Evolutionary conservation across 257 asterid genomes (phyloP), one percentile per base, ranked within the genome.

Genomic region (Rubia yunnanensis): DNA sequence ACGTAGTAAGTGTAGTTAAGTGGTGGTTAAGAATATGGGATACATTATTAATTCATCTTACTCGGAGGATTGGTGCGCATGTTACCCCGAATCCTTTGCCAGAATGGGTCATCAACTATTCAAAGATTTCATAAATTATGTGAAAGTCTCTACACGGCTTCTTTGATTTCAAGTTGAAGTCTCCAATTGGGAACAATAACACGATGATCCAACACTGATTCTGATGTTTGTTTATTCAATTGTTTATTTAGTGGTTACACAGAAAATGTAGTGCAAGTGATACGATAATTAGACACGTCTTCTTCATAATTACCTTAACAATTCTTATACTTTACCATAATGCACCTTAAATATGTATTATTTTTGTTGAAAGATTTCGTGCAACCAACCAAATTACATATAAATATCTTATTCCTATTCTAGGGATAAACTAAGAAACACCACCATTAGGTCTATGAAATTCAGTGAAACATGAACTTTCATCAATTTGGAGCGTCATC

Each of bases 181-280:
- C 63, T 55, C 34, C 10, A 44, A 36, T 17, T 18, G 26, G 63
- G 24, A 60, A 65, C 15, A 65, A 5, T 22, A 38, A 5, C 52
- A 44, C 52, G 52, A 44, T 44, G 14, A 44, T 44, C 52, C 52
- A 44, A 44, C n/a, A 44, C 52, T 41, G 20, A 41, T 44, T 20
- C 17, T 50, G 57, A 2, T 8, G 7, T 50, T 46, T 14, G 53
- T 46, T 46, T 13, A 46, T 46, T 46, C 7, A 46, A 5, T 36
- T 44, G 52, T 44, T 50, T 50, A 50, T 18, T 20, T 50, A 50
- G 57, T 20, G 57, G 57, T 50, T 73, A 34, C 65, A 17, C 28
- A 32, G 77, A 66, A 72, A 67, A 65, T 49, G 72, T 39, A 3
- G 17, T 4, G 76, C 59, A 66, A 72, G 35, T 60, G 46, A 50